Evolutionary conservation across 192 early-diverging fungal species (phyloP), one percentile per base, ranked within the genome.

Genomic region (Coemansia sp.): DNA sequence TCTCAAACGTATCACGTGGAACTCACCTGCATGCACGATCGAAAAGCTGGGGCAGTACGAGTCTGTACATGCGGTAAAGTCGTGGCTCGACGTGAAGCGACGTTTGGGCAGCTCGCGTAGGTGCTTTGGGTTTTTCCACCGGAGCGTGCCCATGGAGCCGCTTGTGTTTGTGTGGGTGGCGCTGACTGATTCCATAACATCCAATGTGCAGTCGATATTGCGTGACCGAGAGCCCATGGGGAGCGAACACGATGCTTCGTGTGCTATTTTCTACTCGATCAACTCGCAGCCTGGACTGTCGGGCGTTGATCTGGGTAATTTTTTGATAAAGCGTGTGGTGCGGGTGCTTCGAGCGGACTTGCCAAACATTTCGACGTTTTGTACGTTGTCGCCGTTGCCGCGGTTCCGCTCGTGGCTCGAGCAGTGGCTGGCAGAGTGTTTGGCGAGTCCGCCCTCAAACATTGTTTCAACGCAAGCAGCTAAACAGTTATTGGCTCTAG

Each of bases 201-300:
- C 60, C 35, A 88, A 88, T 58, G 87, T 94, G 3, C 90, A 93
- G 79, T 22, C 47, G 32, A 88, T 92, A 27, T 61, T 92, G n/a
- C 69, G 81, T 14, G 84, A 89, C 45, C 75, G 71, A 25, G 60
- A 60, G n/a, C 78, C 80, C 4, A 66, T 62, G 12, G 25, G 14
- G 9, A 68, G 48, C 9, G 70, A 84, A 37, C 59, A 82, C 9
- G 70, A 83, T 5, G 66, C 89, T 11, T 75, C 72, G 6, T 87
- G 85, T 60, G 95, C 93, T 11, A 89, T 94, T 2, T 98, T 96
- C 69, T 98, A 98, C 76, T 95, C 95, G 2, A 96, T 98, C 62
- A 92, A 91, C 12, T 91, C 91, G 19, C 93, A 96, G 66, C 85
- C 85, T 37, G 90, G 93, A 1, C 82, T 98, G 9, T 83, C 90